phyloP scores from a whole-genome alignment of 2,329 filamentous ascomycete genomes.

The Cladorrhinum sp. region DNA sequence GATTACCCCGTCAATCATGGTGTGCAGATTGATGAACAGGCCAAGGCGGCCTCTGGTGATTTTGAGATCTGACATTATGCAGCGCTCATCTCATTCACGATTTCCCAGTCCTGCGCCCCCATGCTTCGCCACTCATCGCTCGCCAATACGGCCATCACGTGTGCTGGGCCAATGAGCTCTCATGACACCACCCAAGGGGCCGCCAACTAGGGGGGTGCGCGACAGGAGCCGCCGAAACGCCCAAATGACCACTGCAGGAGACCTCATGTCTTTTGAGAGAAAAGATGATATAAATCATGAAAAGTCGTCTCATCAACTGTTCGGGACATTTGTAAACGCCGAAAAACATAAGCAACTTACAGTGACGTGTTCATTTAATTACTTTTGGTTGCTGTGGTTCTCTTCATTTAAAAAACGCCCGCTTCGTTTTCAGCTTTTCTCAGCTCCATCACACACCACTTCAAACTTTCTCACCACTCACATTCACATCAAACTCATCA shows the following conservation, averaged over 20 bases:
- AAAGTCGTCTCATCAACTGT: background rate
- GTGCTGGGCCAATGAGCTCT: slow-evolving; percentile 4
- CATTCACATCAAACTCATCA: background rate
- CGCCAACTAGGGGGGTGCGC: slow-evolving; percentile 1
- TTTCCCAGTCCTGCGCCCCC: slow-evolving; percentile 2
- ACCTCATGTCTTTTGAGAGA: background rate
- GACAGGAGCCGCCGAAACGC: background rate
- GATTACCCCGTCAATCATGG: background rate
- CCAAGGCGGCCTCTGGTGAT: background rate
- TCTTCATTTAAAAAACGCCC: background rate
- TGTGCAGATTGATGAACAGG: background rate
- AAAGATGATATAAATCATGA: background rate
- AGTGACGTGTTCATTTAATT: background rate
- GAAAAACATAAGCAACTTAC: background rate
- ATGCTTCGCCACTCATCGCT: slow-evolving; percentile 2
- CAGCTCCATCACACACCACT: background rate
- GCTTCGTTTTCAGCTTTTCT: background rate
- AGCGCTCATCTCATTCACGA: background rate
- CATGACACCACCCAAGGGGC: slow-evolving; percentile 1
- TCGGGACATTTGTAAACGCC: background rate
- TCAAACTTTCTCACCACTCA: background rate
- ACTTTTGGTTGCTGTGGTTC: background rate
- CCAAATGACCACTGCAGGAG: background rate
- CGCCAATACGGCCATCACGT: slow-evolving; percentile 8
- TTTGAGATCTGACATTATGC: background rate